Evolutionary conservation across 106 monocot genomes (phyloP).

Genomic region (Platanthera zijinensis): DNA sequence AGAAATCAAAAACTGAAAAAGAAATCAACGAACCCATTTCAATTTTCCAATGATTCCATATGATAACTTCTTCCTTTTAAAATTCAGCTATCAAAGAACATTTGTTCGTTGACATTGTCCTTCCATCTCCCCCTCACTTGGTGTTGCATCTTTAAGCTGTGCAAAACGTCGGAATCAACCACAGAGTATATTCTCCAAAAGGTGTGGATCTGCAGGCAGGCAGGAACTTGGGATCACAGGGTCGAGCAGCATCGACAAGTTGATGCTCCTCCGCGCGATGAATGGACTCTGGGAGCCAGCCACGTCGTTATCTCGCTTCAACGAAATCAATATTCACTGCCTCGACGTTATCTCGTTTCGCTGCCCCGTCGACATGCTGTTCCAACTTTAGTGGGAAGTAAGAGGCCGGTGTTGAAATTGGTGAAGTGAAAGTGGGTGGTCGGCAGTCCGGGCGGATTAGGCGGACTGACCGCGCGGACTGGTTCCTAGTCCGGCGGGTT

Average conservation of each 20-base stretch:
- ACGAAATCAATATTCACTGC: conserved; percentile 53
- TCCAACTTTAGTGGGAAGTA: conserved; percentile 55
- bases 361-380: conserved; percentile 84
- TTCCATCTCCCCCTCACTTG: too few species aligned
- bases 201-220: conserved; percentile 46
- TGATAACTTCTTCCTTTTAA: not conserved
- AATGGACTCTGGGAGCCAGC: conserved; percentile 92
- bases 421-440: too few species aligned
- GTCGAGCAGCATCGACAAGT: conserved; percentile 86
- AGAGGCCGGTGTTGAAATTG: too few species aligned
- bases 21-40: not conserved
- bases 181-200: conserved; percentile 42
- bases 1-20: too few species aligned
- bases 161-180: conserved; percentile 24
- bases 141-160: conserved; percentile 16
- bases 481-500: too few species aligned
- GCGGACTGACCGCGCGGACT: too few species aligned
- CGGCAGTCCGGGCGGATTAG: too few species aligned
- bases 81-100: conserved; percentile 16
- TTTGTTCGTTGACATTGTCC: conserved; percentile 27
- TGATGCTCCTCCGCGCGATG: conserved; percentile 69
- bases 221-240: conserved; percentile 69
- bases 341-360: conserved; percentile 70
- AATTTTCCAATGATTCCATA: not conserved
- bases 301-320: conserved; percentile 37